Percentiles rank a stretch among this genome's conserved stretches.
Conservation (phyloP, 2,329 filamentous ascomycete genomes). For the Venturia nashicola region DNA sequence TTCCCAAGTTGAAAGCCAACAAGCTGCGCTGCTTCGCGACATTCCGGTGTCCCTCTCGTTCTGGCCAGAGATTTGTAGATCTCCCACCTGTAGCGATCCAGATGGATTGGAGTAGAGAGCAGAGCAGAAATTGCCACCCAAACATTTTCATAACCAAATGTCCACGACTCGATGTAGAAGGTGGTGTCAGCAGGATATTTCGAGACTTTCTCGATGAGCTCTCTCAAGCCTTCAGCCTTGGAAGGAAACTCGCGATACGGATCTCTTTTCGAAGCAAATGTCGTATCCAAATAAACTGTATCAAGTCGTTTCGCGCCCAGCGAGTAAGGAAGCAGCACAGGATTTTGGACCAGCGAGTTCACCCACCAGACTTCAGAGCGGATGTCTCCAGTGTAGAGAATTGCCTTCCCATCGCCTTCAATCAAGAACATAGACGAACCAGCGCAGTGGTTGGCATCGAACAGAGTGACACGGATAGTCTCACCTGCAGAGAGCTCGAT, state of each 20-base stretch:
- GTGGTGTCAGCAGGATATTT: slow-evolving; percentile 60
- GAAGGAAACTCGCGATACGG: slow-evolving; percentile 41
- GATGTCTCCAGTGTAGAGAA: slow-evolving; percentile 84
- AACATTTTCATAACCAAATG: slow-evolving; percentile 85
- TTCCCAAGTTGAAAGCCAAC: slow-evolving; percentile 69
- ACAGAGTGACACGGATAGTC: slow-evolving; percentile 66
- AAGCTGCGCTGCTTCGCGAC: slow-evolving; percentile 53
- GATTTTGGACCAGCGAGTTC: slow-evolving; percentile 57
- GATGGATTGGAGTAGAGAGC: slow-evolving; percentile 60
- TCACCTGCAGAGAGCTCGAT: slow-evolving; percentile 61
- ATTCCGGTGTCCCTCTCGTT: slow-evolving; percentile 27
- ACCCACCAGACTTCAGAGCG: slow-evolving; percentile 82
- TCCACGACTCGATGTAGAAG: slow-evolving; percentile 84
- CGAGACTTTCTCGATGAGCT: slow-evolving; percentile 57
- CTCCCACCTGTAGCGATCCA: slow-evolving; percentile 66
- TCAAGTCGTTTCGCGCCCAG: slow-evolving; percentile 41
- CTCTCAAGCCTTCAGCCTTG: slow-evolving; percentile 62
- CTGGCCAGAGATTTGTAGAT: slow-evolving; percentile 53
- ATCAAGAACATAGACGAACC: slow-evolving; percentile 90
- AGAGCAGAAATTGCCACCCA: slow-evolving; percentile 70
- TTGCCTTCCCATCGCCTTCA: slow-evolving; percentile 63
- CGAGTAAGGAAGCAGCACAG: slow-evolving; percentile 62
- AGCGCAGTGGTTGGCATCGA: slow-evolving; percentile 86
- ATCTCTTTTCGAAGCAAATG: slow-evolving; percentile 47
- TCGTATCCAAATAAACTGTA: slow-evolving; percentile 82